phyloP scores from a whole-genome alignment of 176 grass and related monocot genomes.

The Juncus effusus region DNA sequence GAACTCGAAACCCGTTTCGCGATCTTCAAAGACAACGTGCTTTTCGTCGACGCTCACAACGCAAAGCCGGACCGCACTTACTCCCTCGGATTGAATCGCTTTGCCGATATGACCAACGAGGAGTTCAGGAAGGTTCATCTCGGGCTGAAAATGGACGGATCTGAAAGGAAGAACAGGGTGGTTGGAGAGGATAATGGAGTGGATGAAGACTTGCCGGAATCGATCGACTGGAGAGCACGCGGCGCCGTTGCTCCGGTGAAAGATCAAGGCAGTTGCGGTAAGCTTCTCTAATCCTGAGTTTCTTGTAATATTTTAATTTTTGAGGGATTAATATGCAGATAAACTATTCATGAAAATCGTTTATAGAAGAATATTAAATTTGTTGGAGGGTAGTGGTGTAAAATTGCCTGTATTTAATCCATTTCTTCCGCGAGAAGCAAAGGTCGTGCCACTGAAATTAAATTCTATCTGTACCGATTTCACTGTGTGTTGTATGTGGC shows the following conservation, averaged over 20 bases:
- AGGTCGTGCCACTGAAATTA: neutral
- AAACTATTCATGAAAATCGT: neutral
- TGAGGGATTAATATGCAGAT: neutral
- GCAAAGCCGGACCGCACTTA: slow-evolving; percentile 27
- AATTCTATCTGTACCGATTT: no score
- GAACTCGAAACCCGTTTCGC: slow-evolving; percentile 55
- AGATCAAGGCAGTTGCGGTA: slow-evolving; percentile 75
- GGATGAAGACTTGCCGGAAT: slow-evolving; percentile 36
- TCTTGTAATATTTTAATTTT: neutral
- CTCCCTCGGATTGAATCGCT: slow-evolving; percentile 65
- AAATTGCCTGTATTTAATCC: slow-evolving; percentile 9
- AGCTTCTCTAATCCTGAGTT: slow-evolving; percentile 9
- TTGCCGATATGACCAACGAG: slow-evolving; percentile 71
- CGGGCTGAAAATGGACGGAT: slow-evolving; percentile 28
- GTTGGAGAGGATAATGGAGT: slow-evolving; percentile 12
- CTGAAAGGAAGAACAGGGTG: slow-evolving; percentile 26
- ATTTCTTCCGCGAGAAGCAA: slow-evolving; percentile 50
- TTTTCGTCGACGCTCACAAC: slow-evolving; percentile 82
- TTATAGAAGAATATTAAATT: neutral
- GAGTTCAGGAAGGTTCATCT: slow-evolving; percentile 55
- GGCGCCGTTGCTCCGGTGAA: slow-evolving; percentile 67
- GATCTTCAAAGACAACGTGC: slow-evolving; percentile 76
- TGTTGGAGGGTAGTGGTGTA: neutral
- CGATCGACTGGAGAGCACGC: slow-evolving; percentile 73
- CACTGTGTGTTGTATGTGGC: no score